These are phyloP conservation scores for Stromatinia cepivora DNA, from an alignment of 2,329 filamentous ascomycete genomes.

Conservation along the genomic window DNA sequence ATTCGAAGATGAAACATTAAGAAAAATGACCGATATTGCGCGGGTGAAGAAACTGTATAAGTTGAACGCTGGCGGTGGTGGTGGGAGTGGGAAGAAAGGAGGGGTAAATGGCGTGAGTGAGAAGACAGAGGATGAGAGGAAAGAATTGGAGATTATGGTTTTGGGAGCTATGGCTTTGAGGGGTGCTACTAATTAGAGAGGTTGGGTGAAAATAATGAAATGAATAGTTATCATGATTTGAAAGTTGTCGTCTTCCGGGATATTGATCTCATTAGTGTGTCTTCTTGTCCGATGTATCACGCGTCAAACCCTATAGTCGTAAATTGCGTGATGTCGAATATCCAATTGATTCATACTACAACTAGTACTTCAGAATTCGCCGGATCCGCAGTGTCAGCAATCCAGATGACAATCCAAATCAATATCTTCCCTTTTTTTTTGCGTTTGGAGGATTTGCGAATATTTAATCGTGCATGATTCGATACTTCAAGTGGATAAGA, in stretches of 20 bases:
- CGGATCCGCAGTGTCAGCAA: too few species aligned
- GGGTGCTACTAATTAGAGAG: slow-evolving; percentile 46
- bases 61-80: slow-evolving; percentile 56
- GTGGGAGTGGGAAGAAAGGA: slow-evolving; percentile 7
- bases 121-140: slow-evolving; percentile 43
- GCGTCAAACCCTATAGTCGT: too few species aligned
- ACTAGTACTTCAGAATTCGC: background rate
- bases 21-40: slow-evolving; percentile 59
- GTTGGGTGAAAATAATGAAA: background rate
- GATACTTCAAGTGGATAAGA: too few species aligned
- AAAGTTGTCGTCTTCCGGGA: too few species aligned
- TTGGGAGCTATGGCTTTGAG: slow-evolving; percentile 78
- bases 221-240: background rate
- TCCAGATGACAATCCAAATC: too few species aligned
- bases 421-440: too few species aligned
- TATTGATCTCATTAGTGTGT: background rate
- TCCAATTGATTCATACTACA: background rate
- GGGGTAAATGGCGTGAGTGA: slow-evolving; percentile 22
- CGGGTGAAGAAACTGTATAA: slow-evolving; percentile 87
- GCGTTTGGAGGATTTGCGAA: too few species aligned
- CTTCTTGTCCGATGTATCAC: background rate
- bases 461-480: too few species aligned
- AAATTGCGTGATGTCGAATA: background rate
- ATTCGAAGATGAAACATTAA: slow-evolving; percentile 65
- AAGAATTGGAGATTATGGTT: slow-evolving; percentile 66